Base-by-base conservation (phyloP, 2,329 filamentous ascomycete genomes). In the Paraphaeosphaeria minitans region DNA sequence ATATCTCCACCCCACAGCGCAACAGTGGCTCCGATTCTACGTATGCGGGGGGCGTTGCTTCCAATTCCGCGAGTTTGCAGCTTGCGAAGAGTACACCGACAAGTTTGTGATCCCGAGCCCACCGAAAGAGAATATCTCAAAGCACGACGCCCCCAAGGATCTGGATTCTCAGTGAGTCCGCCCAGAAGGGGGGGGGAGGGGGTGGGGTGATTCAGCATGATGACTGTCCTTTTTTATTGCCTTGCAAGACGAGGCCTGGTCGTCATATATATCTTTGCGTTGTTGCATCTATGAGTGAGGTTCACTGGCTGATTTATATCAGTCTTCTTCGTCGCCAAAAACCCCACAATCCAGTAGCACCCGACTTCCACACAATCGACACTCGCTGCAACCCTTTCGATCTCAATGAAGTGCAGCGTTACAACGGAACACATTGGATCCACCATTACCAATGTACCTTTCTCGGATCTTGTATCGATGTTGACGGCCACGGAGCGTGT, bases 341-440 rank as follows among this genome's bases (percentile, higher is more conserved):
- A 5, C 29, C 41, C n/a, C 14, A 29, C 12, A 24, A 51, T n/a
- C 21, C 33, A 7, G 5, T 16, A 6, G 45, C 35, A 33, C 46
- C 35, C 13, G 54, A 49, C 21, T 43, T 42, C 22, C 41, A 53
- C 19, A 53, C 21, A 2, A 39, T 52, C 13, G 49, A 53, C n/a
- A 57, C 55, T n/a, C 53, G 58, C 10, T 57, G 58, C 58, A 60
- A 60, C n/a, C 53, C 58, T 16, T 5, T n/a, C 2, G 48, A 49
- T 22, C 16, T 29, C 9, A 45, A 27, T 19, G 48, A 60, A 31
- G 51, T 57, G 12, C 53, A 57, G 21, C 46, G 42, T 22, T 51
- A 53, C 19, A 37, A 56, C 16, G 33, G 47, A 10, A 24, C 12
- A 7, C 13, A 14, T 13, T 60, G 58, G 58, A 16, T 43, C 13